A percentile compares a stretch with the other conserved stretches of the same genome.
These are phyloP conservation scores for Ceratocystis alfenasii DNA, from an alignment of 2,329 filamentous ascomycete species.

Conservation along the genomic window DNA sequence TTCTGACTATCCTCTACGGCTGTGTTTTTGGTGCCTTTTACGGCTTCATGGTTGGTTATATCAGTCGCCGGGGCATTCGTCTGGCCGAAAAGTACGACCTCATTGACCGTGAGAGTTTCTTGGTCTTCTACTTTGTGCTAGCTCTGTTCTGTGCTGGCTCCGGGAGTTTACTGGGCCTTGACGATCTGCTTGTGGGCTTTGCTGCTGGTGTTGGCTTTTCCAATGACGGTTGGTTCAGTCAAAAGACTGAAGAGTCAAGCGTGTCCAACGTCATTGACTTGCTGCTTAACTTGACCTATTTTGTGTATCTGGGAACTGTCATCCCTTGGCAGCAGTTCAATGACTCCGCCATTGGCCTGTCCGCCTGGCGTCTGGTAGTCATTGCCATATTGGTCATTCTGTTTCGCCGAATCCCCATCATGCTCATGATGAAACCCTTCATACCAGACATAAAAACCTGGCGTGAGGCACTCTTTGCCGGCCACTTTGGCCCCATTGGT, in stretches of 20 bases:
- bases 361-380: slow-evolving; percentile 83
- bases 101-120: slow-evolving; percentile 91
- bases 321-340: slow-evolving; percentile 95
- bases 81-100: slow-evolving; percentile 70
- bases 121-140: slow-evolving; percentile 97
- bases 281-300: slow-evolving; percentile 92
- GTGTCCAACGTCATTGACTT: slow-evolving; percentile 99
- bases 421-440: slow-evolving; percentile 78
- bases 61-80: slow-evolving; percentile 81
- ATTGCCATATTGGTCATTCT: slow-evolving; percentile 88
- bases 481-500: slow-evolving; percentile 94
- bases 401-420: slow-evolving; percentile 90
- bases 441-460: slow-evolving; percentile 98
- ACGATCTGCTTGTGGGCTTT: slow-evolving; percentile 90
- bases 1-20: slow-evolving; percentile 84
- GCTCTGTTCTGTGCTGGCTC: slow-evolving; percentile 92
- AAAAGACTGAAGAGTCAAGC: slow-evolving; percentile 96
- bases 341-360: slow-evolving; percentile 56
- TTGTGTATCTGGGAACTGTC: slow-evolving; percentile 94
- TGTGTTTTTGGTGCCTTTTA: slow-evolving; percentile 86
- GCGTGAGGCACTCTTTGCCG: slow-evolving; percentile 91
- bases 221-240: slow-evolving; percentile 96
- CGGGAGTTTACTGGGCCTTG: slow-evolving; percentile 78
- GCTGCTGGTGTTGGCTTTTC: slow-evolving; percentile 96
- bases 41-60: slow-evolving; percentile 78